These are phyloP conservation scores for Byssoonygena ceratinophila DNA, from an alignment of 2,329 filamentous ascomycete species.

Conservation along the genomic window DNA sequence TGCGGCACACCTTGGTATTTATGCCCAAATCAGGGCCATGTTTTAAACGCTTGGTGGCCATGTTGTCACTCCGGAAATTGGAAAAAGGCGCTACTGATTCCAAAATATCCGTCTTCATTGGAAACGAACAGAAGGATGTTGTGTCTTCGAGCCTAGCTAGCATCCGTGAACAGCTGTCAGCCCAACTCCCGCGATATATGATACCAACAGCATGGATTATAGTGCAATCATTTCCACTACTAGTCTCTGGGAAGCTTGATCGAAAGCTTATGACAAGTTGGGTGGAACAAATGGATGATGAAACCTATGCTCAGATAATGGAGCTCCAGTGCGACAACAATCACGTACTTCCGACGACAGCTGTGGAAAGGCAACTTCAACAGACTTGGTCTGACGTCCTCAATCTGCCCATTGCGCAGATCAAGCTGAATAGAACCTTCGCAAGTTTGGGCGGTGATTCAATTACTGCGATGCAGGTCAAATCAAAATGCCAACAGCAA, in stretches of 20 bases:
- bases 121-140: not conserved
- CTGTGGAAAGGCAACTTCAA: not conserved
- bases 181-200: slow-evolving; percentile 15
- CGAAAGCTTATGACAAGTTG: slow-evolving; percentile 8
- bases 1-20: slow-evolving; percentile 29
- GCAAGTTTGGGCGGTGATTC: slow-evolving; percentile 12
- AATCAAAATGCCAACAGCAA: slow-evolving; percentile 6
- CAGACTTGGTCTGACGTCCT: not conserved
- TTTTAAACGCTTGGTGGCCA: slow-evolving; percentile 25
- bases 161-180: slow-evolving; percentile 1
- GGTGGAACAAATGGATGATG: slow-evolving; percentile 6
- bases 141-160: not conserved
- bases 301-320: slow-evolving; percentile 1
- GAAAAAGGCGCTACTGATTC: not conserved
- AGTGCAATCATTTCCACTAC: slow-evolving; percentile 12
- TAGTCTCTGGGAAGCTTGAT: slow-evolving; percentile 13
- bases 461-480: slow-evolving; percentile 15
- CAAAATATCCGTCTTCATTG: not conserved
- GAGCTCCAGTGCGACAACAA: not conserved
- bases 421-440: slow-evolving; percentile 9
- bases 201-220: slow-evolving; percentile 13
- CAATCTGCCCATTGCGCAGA: not conserved
- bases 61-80: slow-evolving; percentile 22
- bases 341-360: not conserved
- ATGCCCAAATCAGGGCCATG: slow-evolving; percentile 29